Base-by-base conservation (phyloP, 139 green algal species). In the Closterium sp. region DNA sequence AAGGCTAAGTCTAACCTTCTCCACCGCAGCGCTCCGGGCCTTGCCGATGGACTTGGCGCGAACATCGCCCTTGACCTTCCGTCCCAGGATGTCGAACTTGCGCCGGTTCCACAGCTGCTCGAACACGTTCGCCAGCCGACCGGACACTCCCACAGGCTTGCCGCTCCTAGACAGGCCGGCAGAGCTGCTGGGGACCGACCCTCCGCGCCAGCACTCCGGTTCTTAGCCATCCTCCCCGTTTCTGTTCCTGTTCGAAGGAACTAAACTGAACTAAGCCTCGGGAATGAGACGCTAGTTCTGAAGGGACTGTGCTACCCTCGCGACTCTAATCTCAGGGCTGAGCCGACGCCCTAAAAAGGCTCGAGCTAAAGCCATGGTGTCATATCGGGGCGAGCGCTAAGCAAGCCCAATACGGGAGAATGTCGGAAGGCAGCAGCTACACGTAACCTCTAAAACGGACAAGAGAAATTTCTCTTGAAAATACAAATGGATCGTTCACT, bases 11-110 rank as follows among this genome's bases (percentile, higher is more conserved):
- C 83, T 32, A 86, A 93, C 88, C 87, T 88, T 93, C 12, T 91
- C 90, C 12, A 93, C 33, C 2, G 90, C 90, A 21, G 93, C 90
- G 5, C 34, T 87, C n/a, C 90, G 31, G 7, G 90, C 43, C 35
- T 93, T 93, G 28, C 90, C 90, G 23, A 93, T n/a, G 25, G 33
- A 33, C 31, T 85, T 32, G 30, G 83, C 83, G 83, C 30, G n/a
- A 33, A 33, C 83, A 32, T 92, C 90, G 25, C 90, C 90, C 36
- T 93, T 93, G 23, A 92, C 66, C 90, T 94, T 94, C 33, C 88
- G 87, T 8, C 92, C 91, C 86, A 94, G 84, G 19, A 94, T 35
- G 36, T 94, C 91, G 36, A 94, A 94, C 86, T 94, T 94, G 34
- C 64, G 55, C 33, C 91, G 32, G 30, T 84, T 93, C 91, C 85